phyloP scores from a whole-genome alignment of 2,329 filamentous ascomycete genomes.

The Colletotrichum aenigma region DNA sequence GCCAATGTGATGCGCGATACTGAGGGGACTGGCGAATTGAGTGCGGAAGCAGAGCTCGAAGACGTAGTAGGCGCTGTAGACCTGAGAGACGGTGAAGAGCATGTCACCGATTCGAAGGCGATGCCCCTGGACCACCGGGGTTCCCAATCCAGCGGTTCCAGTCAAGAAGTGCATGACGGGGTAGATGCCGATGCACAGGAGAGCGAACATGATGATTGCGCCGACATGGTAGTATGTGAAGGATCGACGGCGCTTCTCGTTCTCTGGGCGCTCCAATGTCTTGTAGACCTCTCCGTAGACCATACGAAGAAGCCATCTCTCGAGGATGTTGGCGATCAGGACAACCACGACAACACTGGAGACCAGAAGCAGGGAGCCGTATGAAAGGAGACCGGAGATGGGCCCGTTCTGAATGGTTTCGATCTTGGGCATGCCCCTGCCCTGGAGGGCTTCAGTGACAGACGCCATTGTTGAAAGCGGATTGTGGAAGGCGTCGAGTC shows the following conservation, averaged over 20 bases:
- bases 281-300: slow-evolving; percentile 12
- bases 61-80: slow-evolving; percentile 22
- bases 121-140: background rate
- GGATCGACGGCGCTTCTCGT: slow-evolving; percentile 18
- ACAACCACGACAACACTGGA: slow-evolving; percentile 11
- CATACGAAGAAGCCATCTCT: slow-evolving; percentile 11
- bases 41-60: slow-evolving; percentile 22
- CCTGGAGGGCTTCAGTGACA: background rate
- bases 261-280: background rate
- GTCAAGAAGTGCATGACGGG: slow-evolving; percentile 14
- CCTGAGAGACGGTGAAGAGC: slow-evolving; percentile 14
- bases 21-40: slow-evolving; percentile 18
- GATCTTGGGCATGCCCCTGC: slow-evolving; percentile 7
- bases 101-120: slow-evolving; percentile 17
- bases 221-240: slow-evolving; percentile 23
- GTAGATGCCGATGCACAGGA: slow-evolving; percentile 14
- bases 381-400: background rate
- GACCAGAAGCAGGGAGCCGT: slow-evolving; percentile 16
- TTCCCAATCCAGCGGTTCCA: background rate
- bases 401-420: slow-evolving; percentile 10
- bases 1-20: slow-evolving; percentile 21
- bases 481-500: background rate
- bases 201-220: slow-evolving; percentile 7
- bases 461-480: background rate
- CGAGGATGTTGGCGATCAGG: slow-evolving; percentile 15